Evolutionary conservation across 768 basidiomycete genomes (phyloP).

Genomic region (Mycena leptocephala): DNA sequence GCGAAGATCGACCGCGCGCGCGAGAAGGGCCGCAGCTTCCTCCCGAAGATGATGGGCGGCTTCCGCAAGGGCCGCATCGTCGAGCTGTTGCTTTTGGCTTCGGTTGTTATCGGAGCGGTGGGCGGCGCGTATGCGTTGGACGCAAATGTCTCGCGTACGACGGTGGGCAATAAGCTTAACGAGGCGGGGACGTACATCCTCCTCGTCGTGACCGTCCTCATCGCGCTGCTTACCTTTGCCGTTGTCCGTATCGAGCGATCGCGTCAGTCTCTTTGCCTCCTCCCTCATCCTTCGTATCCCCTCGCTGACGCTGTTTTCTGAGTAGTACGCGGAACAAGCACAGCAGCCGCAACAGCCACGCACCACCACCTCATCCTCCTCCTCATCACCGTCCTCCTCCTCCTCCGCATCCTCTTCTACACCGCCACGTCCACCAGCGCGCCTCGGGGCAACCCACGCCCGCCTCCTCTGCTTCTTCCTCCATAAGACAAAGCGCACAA

Average conservation of each 20-base stretch:
- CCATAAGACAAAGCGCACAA: conserved; percentile 1
- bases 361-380: conserved; percentile 27
- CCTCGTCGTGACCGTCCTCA: conserved; percentile 25
- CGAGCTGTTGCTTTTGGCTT: conserved; percentile 21
- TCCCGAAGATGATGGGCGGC: background rate
- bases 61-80: conserved; percentile 30
- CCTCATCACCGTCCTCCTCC: conserved; percentile 16
- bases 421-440: conserved; percentile 34
- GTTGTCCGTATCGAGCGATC: conserved; percentile 20
- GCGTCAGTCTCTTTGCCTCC: conserved; percentile 9
- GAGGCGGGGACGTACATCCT: conserved; percentile 27
- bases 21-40: background rate
- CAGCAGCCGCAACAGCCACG: background rate
- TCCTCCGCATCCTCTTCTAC: conserved; percentile 32
- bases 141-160: conserved; percentile 6
- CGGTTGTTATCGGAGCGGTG: conserved; percentile 25
- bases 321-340: background rate
- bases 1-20: conserved; percentile 16
- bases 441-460: conserved; percentile 20
- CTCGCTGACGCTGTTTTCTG: background rate
- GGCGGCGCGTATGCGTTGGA: conserved; percentile 11
- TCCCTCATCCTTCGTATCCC: too few species aligned
- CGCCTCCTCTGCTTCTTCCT: background rate
- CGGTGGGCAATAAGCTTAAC: conserved; percentile 14
- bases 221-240: conserved; percentile 6